phyloP scores from a whole-genome alignment of 2,329 filamentous ascomycete genomes.

The Chaetomium olivaceum region DNA sequence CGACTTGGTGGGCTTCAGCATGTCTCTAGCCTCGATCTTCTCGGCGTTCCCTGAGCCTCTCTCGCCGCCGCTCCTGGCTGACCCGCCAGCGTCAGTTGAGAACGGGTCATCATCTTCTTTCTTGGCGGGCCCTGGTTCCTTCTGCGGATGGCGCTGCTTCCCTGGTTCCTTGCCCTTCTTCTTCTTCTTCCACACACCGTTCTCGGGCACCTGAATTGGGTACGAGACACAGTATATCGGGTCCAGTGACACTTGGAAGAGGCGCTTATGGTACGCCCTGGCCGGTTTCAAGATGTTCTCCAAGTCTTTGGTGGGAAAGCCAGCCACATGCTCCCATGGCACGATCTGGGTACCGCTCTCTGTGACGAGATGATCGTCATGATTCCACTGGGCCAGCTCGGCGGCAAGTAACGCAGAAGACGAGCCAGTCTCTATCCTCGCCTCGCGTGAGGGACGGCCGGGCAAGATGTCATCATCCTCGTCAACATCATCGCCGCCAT shows the following conservation, averaged over 20 bases:
- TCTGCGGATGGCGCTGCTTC: conserved; percentile 36
- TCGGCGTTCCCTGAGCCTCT: conserved; percentile 33
- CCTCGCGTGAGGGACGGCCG: conserved; percentile 47
- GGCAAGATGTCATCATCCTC: conserved; percentile 56
- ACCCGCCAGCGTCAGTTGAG: conserved; percentile 30
- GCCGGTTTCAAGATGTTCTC: conserved; percentile 78
- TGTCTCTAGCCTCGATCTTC: conserved; percentile 37
- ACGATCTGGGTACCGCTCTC: conserved; percentile 59
- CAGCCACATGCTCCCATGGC: conserved; percentile 72
- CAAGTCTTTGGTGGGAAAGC: conserved; percentile 73
- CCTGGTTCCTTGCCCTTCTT: conserved; percentile 46
- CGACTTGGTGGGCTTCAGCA: conserved; percentile 39
- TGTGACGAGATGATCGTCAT: conserved; percentile 57
- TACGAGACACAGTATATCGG: conserved; percentile 79
- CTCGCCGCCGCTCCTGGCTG: conserved; percentile 28
- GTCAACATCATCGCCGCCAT: conserved; percentile 36
- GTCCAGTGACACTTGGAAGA: conserved; percentile 80
- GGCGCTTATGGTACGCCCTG: conserved; percentile 73
- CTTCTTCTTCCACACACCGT: conserved; percentile 73
- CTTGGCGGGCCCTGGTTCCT: conserved; percentile 38
- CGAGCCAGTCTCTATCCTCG: conserved; percentile 36
- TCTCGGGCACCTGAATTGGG: conserved; percentile 77
- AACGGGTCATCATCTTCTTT: conserved; percentile 35
- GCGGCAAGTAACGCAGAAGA: conserved; percentile 40
- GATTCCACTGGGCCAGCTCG: conserved; percentile 49